phyloP scores from a whole-genome alignment of 441 rosid genomes.

The Rhodomyrtus psidioides region DNA sequence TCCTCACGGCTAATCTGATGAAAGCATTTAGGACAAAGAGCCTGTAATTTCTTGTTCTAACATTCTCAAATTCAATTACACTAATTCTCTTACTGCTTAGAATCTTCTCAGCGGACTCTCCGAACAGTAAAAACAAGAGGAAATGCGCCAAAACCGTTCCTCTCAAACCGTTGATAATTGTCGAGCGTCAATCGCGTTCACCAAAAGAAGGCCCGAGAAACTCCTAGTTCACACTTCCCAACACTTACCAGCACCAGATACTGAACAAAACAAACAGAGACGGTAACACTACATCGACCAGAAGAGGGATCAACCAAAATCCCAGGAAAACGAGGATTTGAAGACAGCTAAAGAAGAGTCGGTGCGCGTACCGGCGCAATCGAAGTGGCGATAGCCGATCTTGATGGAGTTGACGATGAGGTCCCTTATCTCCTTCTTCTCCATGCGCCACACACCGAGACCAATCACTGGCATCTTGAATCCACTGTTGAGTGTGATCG shows the following conservation, averaged over 20 bases:
- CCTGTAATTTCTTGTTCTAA: neutral
- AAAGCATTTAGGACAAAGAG: neutral
- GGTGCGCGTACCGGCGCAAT: constrained; percentile 62
- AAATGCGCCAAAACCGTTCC: neutral
- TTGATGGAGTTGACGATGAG: constrained; percentile 67
- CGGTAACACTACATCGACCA: neutral
- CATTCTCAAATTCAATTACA: neutral
- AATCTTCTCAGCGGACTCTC: neutral
- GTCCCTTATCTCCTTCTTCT: constrained; percentile 45
- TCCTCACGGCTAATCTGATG: neutral
- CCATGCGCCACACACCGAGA: constrained; percentile 90
- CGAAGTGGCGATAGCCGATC: constrained; percentile 91
- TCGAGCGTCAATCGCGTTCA: neutral
- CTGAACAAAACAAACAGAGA: neutral
- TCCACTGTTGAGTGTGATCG: constrained; percentile 64
- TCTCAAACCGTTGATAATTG: neutral
- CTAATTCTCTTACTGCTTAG: neutral
- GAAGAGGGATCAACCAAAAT: neutral
- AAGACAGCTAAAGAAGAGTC: neutral
- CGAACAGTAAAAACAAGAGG: neutral
- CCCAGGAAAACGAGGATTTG: neutral
- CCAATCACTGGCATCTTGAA: constrained; percentile 81
- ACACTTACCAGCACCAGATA: neutral
- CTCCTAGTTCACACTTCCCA: neutral
- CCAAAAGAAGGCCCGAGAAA: neutral